phyloP scores from a whole-genome alignment of 2,329 filamentous ascomycete species.

The Exserohilum rostratum region DNA sequence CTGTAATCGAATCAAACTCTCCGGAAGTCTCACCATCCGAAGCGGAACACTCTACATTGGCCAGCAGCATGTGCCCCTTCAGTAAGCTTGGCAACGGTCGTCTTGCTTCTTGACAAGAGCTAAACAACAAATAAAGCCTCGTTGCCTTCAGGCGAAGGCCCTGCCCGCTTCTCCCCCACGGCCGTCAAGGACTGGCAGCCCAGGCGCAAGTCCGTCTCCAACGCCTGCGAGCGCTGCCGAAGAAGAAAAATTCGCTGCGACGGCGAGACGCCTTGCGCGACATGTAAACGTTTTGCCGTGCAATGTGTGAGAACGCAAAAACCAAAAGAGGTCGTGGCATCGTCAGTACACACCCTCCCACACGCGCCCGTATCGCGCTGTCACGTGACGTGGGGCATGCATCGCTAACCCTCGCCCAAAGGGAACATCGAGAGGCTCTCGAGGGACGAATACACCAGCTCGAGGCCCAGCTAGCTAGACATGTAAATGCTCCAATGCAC shows the following conservation, averaged over 20 bases:
- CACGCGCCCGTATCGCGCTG: slow-evolving; percentile 13
- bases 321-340: slow-evolving; percentile 44
- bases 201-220: slow-evolving; percentile 45
- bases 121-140: slow-evolving; percentile 29
- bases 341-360: slow-evolving; percentile 31
- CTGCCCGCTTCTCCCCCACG: slow-evolving; percentile 38
- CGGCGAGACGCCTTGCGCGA: slow-evolving; percentile 45
- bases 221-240: slow-evolving; percentile 47
- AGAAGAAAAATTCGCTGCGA: slow-evolving; percentile 47
- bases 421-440: slow-evolving; percentile 45
- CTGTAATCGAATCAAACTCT: slow-evolving; percentile 14
- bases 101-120: slow-evolving; percentile 4
- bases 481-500: slow-evolving; percentile 45
- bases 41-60: slow-evolving; percentile 32
- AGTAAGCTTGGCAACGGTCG: slow-evolving; percentile 29
- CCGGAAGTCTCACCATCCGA: slow-evolving; percentile 38
- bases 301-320: slow-evolving; percentile 47
- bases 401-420: slow-evolving; percentile 24
- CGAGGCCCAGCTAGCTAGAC: slow-evolving; percentile 44
- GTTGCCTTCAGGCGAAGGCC: slow-evolving; percentile 39
- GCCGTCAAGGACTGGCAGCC: slow-evolving; percentile 46
- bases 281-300: slow-evolving; percentile 47
- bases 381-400: slow-evolving; percentile 28
- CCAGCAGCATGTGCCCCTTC: slow-evolving; percentile 44
- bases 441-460: slow-evolving; percentile 48